Percentiles rank a stretch among this genome's conserved stretches.
Conservation (phyloP, 257 asterid species). For the Galeopsis tetrahit region DNA sequence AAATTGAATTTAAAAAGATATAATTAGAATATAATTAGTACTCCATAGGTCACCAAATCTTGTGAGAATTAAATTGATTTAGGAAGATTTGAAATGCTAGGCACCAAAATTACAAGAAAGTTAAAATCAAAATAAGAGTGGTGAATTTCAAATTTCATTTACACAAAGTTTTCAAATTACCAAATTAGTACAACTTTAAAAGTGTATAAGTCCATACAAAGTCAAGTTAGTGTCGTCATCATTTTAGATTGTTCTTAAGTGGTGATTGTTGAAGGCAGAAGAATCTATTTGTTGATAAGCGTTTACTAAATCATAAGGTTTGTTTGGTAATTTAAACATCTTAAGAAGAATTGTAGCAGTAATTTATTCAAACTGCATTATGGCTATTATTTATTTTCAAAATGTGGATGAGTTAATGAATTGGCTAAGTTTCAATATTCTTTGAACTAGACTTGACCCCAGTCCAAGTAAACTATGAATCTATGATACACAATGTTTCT, state of each 20-base stretch:
- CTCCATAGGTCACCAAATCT: conserved; percentile 26
- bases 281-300: too few species aligned
- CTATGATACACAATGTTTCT: not conserved
- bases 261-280: too few species aligned
- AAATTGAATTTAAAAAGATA: not conserved
- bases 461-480: conserved; percentile 29
- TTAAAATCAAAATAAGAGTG: not conserved
- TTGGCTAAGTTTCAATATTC: not conserved
- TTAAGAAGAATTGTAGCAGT: too few species aligned
- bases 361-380: not conserved
- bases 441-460: conserved; percentile 27
- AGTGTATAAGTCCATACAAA: too few species aligned
- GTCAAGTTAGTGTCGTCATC: too few species aligned
- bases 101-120: not conserved
- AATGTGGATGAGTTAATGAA: conserved; percentile 13
- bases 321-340: too few species aligned
- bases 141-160: not conserved
- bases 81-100: not conserved
- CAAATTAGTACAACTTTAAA: too few species aligned
- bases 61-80: not conserved
- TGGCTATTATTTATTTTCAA: not conserved
- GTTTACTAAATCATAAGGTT: too few species aligned
- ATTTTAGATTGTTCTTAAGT: too few species aligned
- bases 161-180: too few species aligned
- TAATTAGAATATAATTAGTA: conserved; percentile 14